Evolutionary conservation across 1,284 basidiomycete genomes (phyloP).

Genomic region (Boletus semigastroideus): DNA sequence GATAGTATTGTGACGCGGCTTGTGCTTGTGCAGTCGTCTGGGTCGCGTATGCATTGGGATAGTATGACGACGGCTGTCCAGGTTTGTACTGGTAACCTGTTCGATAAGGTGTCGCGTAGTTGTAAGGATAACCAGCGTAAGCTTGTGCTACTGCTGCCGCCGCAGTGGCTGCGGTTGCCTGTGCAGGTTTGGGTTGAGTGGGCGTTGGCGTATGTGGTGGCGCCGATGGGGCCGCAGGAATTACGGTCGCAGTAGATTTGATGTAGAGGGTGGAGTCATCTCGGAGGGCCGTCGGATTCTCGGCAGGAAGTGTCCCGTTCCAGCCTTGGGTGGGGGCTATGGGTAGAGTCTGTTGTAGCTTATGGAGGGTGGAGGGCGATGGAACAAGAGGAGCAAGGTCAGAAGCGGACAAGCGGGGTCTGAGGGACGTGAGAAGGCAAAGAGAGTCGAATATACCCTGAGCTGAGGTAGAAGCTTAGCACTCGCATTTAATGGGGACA

Average conservation of each 20-base stretch:
- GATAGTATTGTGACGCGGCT: constrained; percentile 32
- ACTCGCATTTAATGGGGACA: neutral
- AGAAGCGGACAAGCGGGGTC: constrained; percentile 54
- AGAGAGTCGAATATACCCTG: constrained; percentile 70
- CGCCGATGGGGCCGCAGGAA: constrained; percentile 25
- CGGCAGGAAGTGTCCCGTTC: constrained; percentile 69
- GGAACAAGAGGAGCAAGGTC: constrained; percentile 53
- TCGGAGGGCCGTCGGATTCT: constrained; percentile 56
- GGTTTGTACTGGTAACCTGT: constrained; percentile 35
- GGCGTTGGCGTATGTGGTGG: constrained; percentile 26
- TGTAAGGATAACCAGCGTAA: constrained; percentile 26
- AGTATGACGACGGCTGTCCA: constrained; percentile 34
- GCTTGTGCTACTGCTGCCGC: constrained; percentile 28
- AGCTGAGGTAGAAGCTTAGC: constrained; percentile 43
- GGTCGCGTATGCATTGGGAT: constrained; percentile 28
- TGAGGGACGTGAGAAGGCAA: constrained; percentile 62
- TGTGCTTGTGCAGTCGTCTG: constrained; percentile 26
- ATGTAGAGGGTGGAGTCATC: constrained; percentile 69
- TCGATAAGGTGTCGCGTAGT: constrained; percentile 31
- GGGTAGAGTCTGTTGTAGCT: constrained; percentile 67
- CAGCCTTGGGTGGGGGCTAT: constrained; percentile 59
- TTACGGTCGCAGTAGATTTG: constrained; percentile 49
- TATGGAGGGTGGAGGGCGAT: constrained; percentile 57
- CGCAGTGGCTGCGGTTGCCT: constrained; percentile 20
- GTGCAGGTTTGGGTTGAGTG: constrained; percentile 26